Conservation (phyloP, 768 basidiomycete genomes). For the Hygrophoropsis aurantiaca region DNA sequence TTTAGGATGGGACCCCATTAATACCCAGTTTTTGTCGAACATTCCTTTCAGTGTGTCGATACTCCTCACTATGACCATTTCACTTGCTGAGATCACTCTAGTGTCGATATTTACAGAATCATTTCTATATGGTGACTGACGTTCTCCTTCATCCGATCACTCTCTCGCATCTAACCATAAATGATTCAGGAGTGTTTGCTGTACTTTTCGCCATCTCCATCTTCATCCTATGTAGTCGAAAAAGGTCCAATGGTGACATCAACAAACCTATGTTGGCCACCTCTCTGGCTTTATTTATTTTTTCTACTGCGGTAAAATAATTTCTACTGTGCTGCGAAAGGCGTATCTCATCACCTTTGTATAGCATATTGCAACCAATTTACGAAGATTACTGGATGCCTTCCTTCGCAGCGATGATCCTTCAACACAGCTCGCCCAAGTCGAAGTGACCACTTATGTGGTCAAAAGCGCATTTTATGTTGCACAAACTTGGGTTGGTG, state of each 20-base stretch:
- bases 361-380: slow-evolving; percentile 38
- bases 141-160: neutral
- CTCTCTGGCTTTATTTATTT: slow-evolving; percentile 30
- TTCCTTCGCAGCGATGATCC: slow-evolving; percentile 33
- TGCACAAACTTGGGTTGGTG: slow-evolving; percentile 38
- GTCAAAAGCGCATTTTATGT: slow-evolving; percentile 38
- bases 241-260: slow-evolving; percentile 22
- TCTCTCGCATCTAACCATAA: neutral
- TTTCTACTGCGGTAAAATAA: slow-evolving; percentile 30
- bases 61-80: neutral
- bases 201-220: slow-evolving; percentile 31
- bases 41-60: too few relatives aligned
- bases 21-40: too few relatives aligned
- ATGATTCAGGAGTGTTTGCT: slow-evolving; percentile 23
- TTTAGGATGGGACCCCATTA: too few relatives aligned
- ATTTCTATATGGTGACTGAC: slow-evolving; percentile 24
- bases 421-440: slow-evolving; percentile 31
- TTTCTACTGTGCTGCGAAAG: neutral
- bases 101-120: slow-evolving; percentile 28
- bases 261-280: slow-evolving; percentile 32
- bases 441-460: slow-evolving; percentile 35
- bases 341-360: neutral
- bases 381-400: slow-evolving; percentile 32
- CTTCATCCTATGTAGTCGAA: slow-evolving; percentile 28
- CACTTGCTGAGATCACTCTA: slow-evolving; percentile 16